Conservation (phyloP, 176 grass and related monocot species). For the Oryza officinalis region DNA sequence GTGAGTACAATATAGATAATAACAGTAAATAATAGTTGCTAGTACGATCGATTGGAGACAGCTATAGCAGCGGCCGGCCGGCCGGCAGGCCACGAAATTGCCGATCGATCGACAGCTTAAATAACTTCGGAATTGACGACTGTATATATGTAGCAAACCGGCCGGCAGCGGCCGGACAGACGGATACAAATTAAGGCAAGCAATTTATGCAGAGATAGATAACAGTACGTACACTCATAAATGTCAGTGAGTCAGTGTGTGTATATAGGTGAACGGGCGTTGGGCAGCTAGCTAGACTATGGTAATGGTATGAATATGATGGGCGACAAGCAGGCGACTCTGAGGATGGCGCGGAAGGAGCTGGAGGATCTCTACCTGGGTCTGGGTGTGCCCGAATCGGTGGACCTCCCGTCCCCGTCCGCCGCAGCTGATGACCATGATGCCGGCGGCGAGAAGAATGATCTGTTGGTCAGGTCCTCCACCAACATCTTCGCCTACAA, state of each 20-base stretch:
- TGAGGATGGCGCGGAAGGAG: constrained; percentile 55
- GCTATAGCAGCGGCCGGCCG: too few species aligned
- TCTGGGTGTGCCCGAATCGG: constrained; percentile 56
- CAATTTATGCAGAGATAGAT: too few species aligned
- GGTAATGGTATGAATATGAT: neutral
- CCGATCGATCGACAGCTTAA: neutral
- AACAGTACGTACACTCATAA: too few species aligned
- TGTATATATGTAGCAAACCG: neutral
- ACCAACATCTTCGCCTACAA: constrained; percentile 63
- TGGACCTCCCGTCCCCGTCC: constrained; percentile 60
- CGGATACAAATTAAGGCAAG: too few species aligned
- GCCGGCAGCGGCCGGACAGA: too few species aligned
- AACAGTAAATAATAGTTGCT: too few species aligned
- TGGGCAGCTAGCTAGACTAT: too few species aligned
- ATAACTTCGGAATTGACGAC: neutral
- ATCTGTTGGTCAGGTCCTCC: constrained; percentile 29
- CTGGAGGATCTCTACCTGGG: constrained; percentile 61
- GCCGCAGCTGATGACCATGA: neutral
- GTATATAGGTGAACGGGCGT: too few species aligned
- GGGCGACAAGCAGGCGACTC: constrained; percentile 37
- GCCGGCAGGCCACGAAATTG: neutral
- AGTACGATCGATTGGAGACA: too few species aligned
- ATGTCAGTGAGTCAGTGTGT: too few species aligned
- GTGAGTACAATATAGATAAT: too few species aligned
- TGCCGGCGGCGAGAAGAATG: neutral